Evolutionary conservation across 2,329 filamentous ascomycete genomes (phyloP), one percentile per base, ranked within the genome.

Genomic region (Pyrenophora teres): DNA sequence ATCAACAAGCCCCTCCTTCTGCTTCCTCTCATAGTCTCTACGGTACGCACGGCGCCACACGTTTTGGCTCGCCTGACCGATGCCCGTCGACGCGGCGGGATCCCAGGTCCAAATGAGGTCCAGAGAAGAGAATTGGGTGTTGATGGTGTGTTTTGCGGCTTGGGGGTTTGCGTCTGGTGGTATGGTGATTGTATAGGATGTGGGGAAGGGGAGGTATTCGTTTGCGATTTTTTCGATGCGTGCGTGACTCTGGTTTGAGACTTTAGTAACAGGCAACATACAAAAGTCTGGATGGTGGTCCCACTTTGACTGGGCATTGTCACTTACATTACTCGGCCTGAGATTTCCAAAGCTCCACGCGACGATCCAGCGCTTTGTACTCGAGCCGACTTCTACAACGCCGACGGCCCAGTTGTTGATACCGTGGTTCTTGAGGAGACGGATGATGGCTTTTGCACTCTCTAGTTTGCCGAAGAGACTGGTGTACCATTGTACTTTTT

Each of bases 401-500:
- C 88, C 88, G 0, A 96, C 84, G 0, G 91, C 92, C 62, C 87
- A 97, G 69, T 97, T 99, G 32, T 79, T 78, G 32, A 95, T 81
- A 0, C 76, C 78, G 8, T 80, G 68, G 2, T 80, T 74, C 13
- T 82, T 81, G 3, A 85, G 72, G 6, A 88, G 77, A 44, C 80
- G 79, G 5, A 86, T 79, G 0, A 96, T 76, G 0, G 87, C 73
- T 0, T 79, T 77, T 0, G 88, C 79, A 59, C 87, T 92, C 0
- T 82, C 81, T 25, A 90, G 77, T 65, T 95, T 95, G 0, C 93
- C 92, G 0, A 97, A 78, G 90, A 97, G 95, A 46, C 87, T 86
- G 1, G 88, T 94, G 72, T 94, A 97, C 94, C 94, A 99, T 54
- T 84, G 83, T 0, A 96, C 85, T 8, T 80, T 79, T 0, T 82